Evolutionary conservation across 345 rosid genomes (phyloP), one percentile per base, ranked within the genome.

Genomic region (Geranium brycei): DNA sequence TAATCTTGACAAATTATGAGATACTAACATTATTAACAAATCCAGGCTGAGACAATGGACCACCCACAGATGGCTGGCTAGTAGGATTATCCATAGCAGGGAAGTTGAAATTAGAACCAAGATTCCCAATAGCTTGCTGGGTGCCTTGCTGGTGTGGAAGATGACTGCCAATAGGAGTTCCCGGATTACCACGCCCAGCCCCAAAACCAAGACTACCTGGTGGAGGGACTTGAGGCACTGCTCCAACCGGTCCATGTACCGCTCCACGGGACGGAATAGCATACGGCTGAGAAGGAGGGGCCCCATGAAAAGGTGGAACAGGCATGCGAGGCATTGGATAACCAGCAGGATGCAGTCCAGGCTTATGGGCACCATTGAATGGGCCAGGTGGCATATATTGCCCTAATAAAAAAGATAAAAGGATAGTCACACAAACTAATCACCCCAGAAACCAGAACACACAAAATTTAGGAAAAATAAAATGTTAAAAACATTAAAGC

Each of bases 41-140:
- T 75, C 99, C 97, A 77, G 99, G 96, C 68, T 95, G 99, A 72
- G 96, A 88, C 58, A 95, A 71, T 61, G 90, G 97, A 67, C 91
- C 97, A 41, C 84, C 97, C 23, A 83, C 81, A 65, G 97, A 91
- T 67, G 95, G 91, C 69, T 95, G 99, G 80, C 95, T 95, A 74
- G 78, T 85, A 70, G 93, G 85, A 81, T 81, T 86, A 67, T 95
- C 99, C 62, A 83, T 72, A 31, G 83, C 63, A 32, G 95, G 86
- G 60, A 80, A 88, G 80, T 88, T 91, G 61, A 88, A 84, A 66
- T 61, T 77, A 17, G 97, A 85, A 32, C 96, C 99, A 72, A 88
- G 84, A 55, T 83, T 81, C 69, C 98, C 98, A 68, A 88, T 79
- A 60, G 78, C 65, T 72, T 83, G 97, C 75, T 83, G 99, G 23